A percentile compares a stretch with the other conserved stretches of the same genome.
These are phyloP conservation scores for Colletotrichum agaves DNA, from an alignment of 2,329 filamentous ascomycete genomes.

Conservation along the genomic window DNA sequence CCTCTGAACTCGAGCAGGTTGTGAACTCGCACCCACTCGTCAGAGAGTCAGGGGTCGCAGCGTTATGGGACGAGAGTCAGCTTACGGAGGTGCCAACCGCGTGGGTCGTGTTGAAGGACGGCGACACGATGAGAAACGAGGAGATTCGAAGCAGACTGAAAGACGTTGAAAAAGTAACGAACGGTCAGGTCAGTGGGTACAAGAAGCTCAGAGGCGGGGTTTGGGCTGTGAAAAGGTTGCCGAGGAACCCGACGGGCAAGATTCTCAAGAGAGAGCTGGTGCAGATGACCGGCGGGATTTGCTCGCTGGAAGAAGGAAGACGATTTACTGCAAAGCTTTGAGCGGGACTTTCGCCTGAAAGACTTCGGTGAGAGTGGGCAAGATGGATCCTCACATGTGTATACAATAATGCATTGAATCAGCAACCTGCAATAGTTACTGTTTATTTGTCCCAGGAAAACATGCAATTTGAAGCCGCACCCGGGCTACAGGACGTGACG, in stretches of 20 bases:
- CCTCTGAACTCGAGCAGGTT: slow-evolving; percentile 49
- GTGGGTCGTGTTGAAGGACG: slow-evolving; percentile 48
- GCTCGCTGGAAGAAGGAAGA: slow-evolving; percentile 41
- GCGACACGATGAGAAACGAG: slow-evolving; percentile 25
- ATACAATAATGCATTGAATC: neutral
- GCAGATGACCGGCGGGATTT: slow-evolving; percentile 45
- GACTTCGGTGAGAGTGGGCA: neutral
- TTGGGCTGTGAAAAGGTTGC: slow-evolving; percentile 47
- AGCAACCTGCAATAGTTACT: neutral
- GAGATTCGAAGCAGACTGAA: slow-evolving; percentile 34
- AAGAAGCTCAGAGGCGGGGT: slow-evolving; percentile 54
- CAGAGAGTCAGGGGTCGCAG: slow-evolving; percentile 48
- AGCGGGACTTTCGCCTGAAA: neutral
- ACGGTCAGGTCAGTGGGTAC: slow-evolving; percentile 52
- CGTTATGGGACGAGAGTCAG: slow-evolving; percentile 50
- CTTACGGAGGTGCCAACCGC: slow-evolving; percentile 52
- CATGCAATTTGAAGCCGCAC: too few species aligned
- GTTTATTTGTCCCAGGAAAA: too few species aligned
- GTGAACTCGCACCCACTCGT: slow-evolving; percentile 51
- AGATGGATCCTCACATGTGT: neutral
- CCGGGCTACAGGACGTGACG: too few species aligned
- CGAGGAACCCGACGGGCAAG: slow-evolving; percentile 52
- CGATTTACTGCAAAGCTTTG: slow-evolving; percentile 20
- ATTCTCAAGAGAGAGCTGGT: slow-evolving; percentile 48
- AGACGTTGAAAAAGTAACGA: slow-evolving; percentile 38